phyloP scores from a whole-genome alignment of 208 protist genomes.

The Angomonas deanei region DNA sequence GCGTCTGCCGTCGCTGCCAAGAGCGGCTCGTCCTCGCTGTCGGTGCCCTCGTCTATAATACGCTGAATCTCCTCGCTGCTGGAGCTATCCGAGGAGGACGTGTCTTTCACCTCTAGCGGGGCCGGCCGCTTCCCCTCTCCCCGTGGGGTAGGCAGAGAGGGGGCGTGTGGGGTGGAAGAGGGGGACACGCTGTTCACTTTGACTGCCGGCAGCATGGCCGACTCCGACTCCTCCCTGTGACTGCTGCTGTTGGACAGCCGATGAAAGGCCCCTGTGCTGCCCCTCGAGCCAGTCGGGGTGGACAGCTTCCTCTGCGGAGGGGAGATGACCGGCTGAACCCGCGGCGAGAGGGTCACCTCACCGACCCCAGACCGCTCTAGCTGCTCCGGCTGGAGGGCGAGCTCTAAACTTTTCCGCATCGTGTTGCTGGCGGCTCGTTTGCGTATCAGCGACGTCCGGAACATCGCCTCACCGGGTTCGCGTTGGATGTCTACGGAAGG shows the following conservation, averaged over 20 bases:
- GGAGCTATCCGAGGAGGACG: background rate
- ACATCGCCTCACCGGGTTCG: too few species aligned
- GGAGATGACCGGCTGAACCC: background rate
- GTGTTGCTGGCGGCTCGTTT: background rate
- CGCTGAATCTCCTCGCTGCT: background rate
- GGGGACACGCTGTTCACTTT: background rate
- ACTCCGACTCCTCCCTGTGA: too few species aligned
- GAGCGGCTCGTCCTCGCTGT: slow-evolving; percentile 1
- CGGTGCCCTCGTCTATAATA: background rate
- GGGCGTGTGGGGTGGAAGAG: background rate
- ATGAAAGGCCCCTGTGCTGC: background rate
- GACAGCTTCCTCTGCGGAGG: background rate
- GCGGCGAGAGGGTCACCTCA: background rate
- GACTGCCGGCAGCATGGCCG: background rate
- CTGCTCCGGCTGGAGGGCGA: background rate
- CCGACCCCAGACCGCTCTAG: background rate
- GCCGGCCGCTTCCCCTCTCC: background rate
- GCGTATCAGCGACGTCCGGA: background rate
- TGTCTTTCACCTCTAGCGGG: background rate
- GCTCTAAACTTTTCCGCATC: background rate
- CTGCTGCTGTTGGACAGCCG: background rate
- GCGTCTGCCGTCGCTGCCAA: background rate
- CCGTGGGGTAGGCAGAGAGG: background rate
- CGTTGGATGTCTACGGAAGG: too few species aligned
- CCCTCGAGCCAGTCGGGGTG: background rate